Conservation (phyloP, 116 monocot genomes). For the Papilionanthe hybrid region DNA sequence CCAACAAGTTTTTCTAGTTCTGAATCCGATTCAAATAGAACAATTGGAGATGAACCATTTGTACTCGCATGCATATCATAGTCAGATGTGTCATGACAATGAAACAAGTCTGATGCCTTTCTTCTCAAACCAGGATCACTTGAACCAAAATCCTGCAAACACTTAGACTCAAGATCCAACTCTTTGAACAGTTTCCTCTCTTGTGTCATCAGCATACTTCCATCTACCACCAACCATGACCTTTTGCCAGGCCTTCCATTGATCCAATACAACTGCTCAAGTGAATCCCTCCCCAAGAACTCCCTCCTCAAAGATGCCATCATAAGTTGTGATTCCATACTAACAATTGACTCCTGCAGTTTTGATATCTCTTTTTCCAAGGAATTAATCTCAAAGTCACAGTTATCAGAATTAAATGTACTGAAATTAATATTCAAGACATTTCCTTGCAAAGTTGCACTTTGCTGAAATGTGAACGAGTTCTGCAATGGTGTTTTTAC, state of each 20-base stretch:
- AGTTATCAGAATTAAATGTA: slow-evolving; percentile 19
- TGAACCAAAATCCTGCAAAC: slow-evolving; percentile 10
- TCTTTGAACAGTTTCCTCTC: slow-evolving; percentile 13
- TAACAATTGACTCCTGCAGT: slow-evolving; percentile 59
- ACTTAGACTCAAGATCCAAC: background rate
- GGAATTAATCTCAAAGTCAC: slow-evolving; percentile 36
- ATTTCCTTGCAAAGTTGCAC: slow-evolving; percentile 10
- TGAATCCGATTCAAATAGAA: slow-evolving; percentile 61
- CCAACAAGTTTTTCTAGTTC: slow-evolving; percentile 65
- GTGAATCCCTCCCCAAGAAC: slow-evolving; percentile 77
- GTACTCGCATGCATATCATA: slow-evolving; percentile 11
- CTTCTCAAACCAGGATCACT: background rate
- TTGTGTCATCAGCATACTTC: slow-evolving; percentile 19
- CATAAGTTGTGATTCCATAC: slow-evolving; percentile 64
- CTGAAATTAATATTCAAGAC: slow-evolving; percentile 8
- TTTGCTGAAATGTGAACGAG: slow-evolving; percentile 17
- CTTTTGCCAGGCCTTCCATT: slow-evolving; percentile 58
- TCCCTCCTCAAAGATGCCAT: slow-evolving; percentile 74
- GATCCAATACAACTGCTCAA: slow-evolving; percentile 80
- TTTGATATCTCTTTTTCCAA: slow-evolving; percentile 61
- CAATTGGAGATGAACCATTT: slow-evolving; percentile 27
- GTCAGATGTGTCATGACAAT: slow-evolving; percentile 7
- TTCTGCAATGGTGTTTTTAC: slow-evolving; percentile 15
- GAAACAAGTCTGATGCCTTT: background rate
- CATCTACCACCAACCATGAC: slow-evolving; percentile 77